A percentile compares a stretch with the other conserved stretches of the same genome.
These are phyloP conservation scores for Cicer chorassanicum DNA, from an alignment of 306 rosid species.

Conservation along the genomic window DNA sequence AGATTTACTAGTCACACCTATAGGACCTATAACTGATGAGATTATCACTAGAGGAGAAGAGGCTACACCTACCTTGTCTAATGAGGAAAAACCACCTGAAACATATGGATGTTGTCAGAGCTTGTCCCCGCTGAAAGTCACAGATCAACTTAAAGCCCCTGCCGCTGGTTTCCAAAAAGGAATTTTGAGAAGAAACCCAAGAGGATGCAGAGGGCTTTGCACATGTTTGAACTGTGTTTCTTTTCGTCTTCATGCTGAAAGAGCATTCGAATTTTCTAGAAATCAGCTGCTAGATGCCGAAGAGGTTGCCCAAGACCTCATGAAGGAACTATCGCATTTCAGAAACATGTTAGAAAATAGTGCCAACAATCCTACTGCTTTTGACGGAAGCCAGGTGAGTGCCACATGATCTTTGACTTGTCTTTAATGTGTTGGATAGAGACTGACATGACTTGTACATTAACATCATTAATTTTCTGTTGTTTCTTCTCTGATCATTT, in stretches of 20 bases:
- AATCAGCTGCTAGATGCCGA: slow-evolving; percentile 77
- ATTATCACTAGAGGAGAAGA: slow-evolving; percentile 43
- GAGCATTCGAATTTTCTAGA: slow-evolving; percentile 89
- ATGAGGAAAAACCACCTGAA: slow-evolving; percentile 44
- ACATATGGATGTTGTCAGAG: slow-evolving; percentile 41
- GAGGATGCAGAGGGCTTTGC: slow-evolving; percentile 94
- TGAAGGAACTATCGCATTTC: slow-evolving; percentile 64
- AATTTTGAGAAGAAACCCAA: slow-evolving; percentile 75
- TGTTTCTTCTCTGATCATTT: slow-evolving; percentile 16
- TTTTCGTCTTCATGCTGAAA: slow-evolving; percentile 81
- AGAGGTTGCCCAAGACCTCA: slow-evolving; percentile 71
- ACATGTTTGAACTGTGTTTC: slow-evolving; percentile 84
- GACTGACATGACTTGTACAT: slow-evolving; percentile 1
- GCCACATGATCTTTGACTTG: slow-evolving; percentile 9
- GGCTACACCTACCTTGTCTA: slow-evolving; percentile 35
- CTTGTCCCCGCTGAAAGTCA: slow-evolving; percentile 35
- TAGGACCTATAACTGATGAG: slow-evolving; percentile 29
- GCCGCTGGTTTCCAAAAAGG: slow-evolving; percentile 34
- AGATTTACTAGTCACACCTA: slow-evolving; percentile 42
- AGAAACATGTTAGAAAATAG: slow-evolving; percentile 56
- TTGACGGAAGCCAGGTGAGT: slow-evolving; percentile 57
- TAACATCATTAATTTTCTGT: background rate
- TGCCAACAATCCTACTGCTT: slow-evolving; percentile 39
- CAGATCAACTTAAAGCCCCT: slow-evolving; percentile 33
- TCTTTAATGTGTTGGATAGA: slow-evolving; percentile 21